Evolutionary conservation across 805 yeast genomes (phyloP).

Genomic region (Pichia nakasei): DNA sequence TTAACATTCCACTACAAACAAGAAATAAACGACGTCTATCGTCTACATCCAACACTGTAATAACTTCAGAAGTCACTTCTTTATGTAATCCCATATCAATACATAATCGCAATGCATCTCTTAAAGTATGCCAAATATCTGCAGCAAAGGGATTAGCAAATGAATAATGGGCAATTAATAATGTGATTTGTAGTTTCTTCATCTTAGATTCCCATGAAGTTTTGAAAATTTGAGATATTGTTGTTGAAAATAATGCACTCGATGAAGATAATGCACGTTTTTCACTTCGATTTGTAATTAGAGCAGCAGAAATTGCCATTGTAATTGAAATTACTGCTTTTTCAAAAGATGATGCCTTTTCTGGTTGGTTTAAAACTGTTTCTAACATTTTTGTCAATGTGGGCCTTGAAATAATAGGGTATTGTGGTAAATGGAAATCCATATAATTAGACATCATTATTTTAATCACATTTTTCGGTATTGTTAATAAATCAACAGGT

Average conservation of each 20-base stretch:
- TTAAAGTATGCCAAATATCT: conserved; percentile 6
- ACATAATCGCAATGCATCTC: conserved; percentile 9
- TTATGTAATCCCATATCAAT: conserved; percentile 11
- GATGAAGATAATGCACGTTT: conserved; percentile 11
- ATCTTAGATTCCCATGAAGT: conserved; percentile 7
- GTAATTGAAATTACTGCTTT: conserved; percentile 9
- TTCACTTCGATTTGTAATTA: conserved; percentile 9
- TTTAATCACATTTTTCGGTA: conserved; percentile 7
- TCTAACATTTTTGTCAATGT: neutral
- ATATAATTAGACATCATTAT: conserved; percentile 8
- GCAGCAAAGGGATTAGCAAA: conserved; percentile 14
- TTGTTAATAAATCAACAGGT: conserved; percentile 8
- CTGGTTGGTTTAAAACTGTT: conserved; percentile 3
- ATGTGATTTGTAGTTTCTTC: conserved; percentile 6
- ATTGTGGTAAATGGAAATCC: conserved; percentile 11
- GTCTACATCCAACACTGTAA: conserved; percentile 8
- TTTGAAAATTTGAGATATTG: conserved; percentile 4
- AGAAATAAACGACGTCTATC: conserved; percentile 8
- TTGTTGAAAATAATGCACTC: conserved; percentile 10
- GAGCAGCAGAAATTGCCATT: conserved; percentile 12
- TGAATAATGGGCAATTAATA: conserved; percentile 11
- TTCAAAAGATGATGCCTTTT: conserved; percentile 1
- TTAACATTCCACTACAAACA: conserved; percentile 8
- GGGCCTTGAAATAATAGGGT: conserved; percentile 9
- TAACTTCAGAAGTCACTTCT: conserved; percentile 7